Base-by-base conservation (phyloP, 2,329 filamentous ascomycete species). In the Hymenoscyphus linearis region DNA sequence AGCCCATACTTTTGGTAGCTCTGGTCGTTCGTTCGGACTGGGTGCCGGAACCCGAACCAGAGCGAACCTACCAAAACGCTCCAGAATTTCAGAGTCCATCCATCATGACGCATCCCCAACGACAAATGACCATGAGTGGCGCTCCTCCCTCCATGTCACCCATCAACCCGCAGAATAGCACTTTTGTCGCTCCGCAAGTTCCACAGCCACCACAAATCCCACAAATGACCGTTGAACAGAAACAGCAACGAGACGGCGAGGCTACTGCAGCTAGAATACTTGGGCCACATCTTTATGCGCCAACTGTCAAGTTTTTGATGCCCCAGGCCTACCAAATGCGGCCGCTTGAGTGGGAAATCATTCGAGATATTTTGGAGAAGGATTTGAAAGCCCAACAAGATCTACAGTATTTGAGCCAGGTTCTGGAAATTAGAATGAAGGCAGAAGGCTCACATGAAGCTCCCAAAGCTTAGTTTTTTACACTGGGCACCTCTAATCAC, bases 1-100 rank as follows among this genome's bases (percentile, higher is more conserved):
- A 96, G 66, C 86, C 90, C 1, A 85, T 95, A 76, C 78, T 99
- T 37, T 79, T 98, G 9, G 85, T 93, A 25, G 89, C 93, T 1
- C 89, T 98, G 65, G 91, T 97, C 3, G 90, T 96, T 65, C 85
- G 89, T 37, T 87, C 87, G 55, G 82, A 85, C 53, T 75, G 54
- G 59, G 57, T 63, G 50, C 54, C 62, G 12, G 55, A 59, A 14
- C 52, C 59, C 40, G 40, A 47, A 22, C 59, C 60, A 57, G 37
- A 25, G 18, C 69, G 63, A 27, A 47, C 66, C 62, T 60, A 65
- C 60, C 52, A 72, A 66, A 36, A 67, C 7, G 31, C 57, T 47
- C 18, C n/a, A 54, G 63, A 70, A 62, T 31, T 68, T 13, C 67
- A 47, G 67, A 74, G 56, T 64, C 77, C 76, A 0, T 72, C 75